These are phyloP conservation scores for Chionographis japonica DNA, from an alignment of 106 monocot genomes.

Conservation along the genomic window DNA sequence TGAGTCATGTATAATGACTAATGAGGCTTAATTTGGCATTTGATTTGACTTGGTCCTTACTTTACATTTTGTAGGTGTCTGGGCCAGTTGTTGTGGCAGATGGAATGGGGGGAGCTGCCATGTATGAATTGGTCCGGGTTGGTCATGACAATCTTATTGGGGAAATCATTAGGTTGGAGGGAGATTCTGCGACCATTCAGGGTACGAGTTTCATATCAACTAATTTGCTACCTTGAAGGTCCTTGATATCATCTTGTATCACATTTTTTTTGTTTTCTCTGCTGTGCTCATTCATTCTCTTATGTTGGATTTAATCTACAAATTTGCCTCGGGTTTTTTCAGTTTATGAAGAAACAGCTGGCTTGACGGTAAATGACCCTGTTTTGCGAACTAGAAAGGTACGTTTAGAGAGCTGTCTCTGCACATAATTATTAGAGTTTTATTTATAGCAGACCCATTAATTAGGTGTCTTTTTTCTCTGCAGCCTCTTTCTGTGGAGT, in stretches of 20 bases:
- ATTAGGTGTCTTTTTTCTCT: background rate
- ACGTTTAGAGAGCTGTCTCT: background rate
- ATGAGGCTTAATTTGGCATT: too few species aligned
- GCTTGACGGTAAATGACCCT: conserved; percentile 95
- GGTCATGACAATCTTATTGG: conserved; percentile 98
- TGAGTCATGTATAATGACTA: too few species aligned
- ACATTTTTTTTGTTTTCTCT: background rate
- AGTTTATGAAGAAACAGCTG: conserved; percentile 99
- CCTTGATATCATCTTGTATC: background rate
- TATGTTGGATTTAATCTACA: background rate
- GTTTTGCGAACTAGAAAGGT: conserved; percentile 96
- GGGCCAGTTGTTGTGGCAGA: conserved; percentile 99
- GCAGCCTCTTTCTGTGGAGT: conserved; percentile 98
- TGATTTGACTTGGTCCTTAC: too few species aligned
- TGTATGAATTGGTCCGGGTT: conserved; percentile 98
- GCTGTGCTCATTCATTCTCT: background rate
- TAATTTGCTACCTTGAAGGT: background rate
- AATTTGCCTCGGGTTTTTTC: conserved; percentile 8
- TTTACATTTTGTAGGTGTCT: conserved; percentile 54
- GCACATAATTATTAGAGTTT: background rate
- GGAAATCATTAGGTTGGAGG: conserved; percentile 96
- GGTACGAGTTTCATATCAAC: conserved; percentile 20
- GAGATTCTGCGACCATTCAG: conserved; percentile 98
- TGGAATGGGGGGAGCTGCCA: conserved; percentile 99
- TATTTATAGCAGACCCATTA: background rate